A percentile compares a stretch with the other conserved stretches of the same genome.
Evolutionary conservation across 495 filamentous ascomycete genomes (phyloP).

Genomic region (Penicillium macrosclerotiorum): DNA sequence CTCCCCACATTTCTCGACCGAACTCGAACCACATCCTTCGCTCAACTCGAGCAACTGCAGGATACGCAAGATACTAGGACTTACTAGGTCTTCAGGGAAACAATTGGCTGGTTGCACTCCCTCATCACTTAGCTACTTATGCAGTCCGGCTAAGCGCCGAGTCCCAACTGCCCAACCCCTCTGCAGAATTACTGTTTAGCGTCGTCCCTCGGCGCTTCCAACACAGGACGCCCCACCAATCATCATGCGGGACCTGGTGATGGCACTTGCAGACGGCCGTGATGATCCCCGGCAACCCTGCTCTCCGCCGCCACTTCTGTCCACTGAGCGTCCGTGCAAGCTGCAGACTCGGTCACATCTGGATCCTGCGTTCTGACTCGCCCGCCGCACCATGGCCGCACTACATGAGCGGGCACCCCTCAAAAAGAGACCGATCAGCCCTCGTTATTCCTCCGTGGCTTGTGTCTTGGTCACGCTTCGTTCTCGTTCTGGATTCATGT

Average conservation of each 20-base stretch:
- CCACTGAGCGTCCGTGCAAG: constrained; percentile 15
- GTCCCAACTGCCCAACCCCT: not conserved
- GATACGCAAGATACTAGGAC: no score
- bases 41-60: not conserved
- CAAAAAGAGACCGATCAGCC: constrained; percentile 36
- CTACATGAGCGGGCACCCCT: constrained; percentile 24
- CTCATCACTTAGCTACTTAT: not conserved
- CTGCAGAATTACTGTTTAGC: constrained; percentile 12
- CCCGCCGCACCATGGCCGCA: constrained; percentile 21
- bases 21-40: no score
- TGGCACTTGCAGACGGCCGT: constrained; percentile 22
- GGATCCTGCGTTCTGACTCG: constrained; percentile 34
- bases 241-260: constrained; percentile 10
- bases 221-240: constrained; percentile 16
- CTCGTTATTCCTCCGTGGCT: constrained; percentile 28
- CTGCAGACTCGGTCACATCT: constrained; percentile 40
- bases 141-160: constrained; percentile 9
- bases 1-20: not conserved
- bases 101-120: not conserved
- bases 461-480: constrained; percentile 26
- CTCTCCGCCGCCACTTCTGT: constrained; percentile 7
- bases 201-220: constrained; percentile 21
- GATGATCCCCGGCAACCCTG: constrained; percentile 29
- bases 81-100: not conserved
- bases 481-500: constrained; percentile 13